These are phyloP conservation scores for Chenopodium quinoa DNA, from an alignment of 148 eudicot species.

Conservation along the genomic window DNA sequence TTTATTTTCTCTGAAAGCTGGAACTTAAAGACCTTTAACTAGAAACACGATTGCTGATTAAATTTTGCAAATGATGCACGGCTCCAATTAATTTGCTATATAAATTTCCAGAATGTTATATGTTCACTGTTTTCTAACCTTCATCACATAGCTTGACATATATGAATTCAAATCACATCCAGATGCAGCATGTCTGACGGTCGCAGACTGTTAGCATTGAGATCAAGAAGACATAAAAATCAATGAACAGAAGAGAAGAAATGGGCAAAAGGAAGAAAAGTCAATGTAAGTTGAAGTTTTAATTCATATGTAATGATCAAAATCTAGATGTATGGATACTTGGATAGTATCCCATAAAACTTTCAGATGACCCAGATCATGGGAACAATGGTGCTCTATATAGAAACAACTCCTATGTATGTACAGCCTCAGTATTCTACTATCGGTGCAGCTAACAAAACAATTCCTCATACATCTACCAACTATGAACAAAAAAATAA, in stretches of 20 bases:
- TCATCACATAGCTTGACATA: background rate
- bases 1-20: too few species aligned
- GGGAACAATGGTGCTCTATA: background rate
- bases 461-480: slow-evolving; percentile 2
- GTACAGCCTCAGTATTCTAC: background rate
- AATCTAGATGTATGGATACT: slow-evolving; percentile 7
- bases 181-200: background rate
- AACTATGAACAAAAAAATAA: slow-evolving; percentile 14
- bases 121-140: background rate
- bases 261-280: background rate
- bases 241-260: background rate
- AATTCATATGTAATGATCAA: background rate
- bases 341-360: slow-evolving; percentile 1
- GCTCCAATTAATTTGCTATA: background rate
- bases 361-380: background rate
- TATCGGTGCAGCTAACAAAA: background rate
- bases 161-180: background rate
- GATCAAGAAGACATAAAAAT: background rate
- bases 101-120: background rate
- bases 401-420: slow-evolving; percentile 15
- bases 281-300: background rate
- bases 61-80: too few species aligned
- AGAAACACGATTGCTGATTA: too few species aligned
- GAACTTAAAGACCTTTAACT: too few species aligned
- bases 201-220: background rate